Percentiles rank a stretch among this genome's conserved stretches.
These are phyloP conservation scores for Pulicaria dysenterica DNA, from an alignment of 129 eudicot genomes.

Conservation along the genomic window DNA sequence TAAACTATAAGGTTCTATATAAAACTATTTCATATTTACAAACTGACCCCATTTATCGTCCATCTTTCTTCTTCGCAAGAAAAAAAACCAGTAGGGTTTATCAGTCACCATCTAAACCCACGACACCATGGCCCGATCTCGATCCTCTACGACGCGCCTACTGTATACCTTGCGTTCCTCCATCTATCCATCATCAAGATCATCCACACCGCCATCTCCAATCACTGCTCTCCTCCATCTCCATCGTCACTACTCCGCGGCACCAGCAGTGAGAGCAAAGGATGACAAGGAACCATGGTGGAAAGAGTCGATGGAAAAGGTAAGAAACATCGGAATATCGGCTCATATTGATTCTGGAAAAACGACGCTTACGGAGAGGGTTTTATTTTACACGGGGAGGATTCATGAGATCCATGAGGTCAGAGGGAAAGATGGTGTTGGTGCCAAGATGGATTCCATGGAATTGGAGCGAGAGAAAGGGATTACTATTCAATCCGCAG, in stretches of 20 bases:
- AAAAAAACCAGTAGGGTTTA: constrained; percentile 37
- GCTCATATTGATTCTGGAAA: constrained; percentile 98
- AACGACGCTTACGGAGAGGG: constrained; percentile 90
- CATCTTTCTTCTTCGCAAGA: constrained; percentile 19
- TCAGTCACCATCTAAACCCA: constrained; percentile 40
- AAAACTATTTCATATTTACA: constrained; percentile 14
- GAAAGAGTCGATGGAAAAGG: constrained; percentile 80
- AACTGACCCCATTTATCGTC: constrained; percentile 19
- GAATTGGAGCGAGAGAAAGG: constrained; percentile 97
- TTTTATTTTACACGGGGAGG: constrained; percentile 82
- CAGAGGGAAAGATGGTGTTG: constrained; percentile 94
- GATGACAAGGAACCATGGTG: constrained; percentile 74
- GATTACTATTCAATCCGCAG: constrained; percentile 95
- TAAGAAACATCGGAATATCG: constrained; percentile 92
- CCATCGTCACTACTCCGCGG: constrained; percentile 68
- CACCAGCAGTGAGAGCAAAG: constrained; percentile 61
- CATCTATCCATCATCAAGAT: constrained; percentile 22
- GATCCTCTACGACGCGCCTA: constrained; percentile 66
- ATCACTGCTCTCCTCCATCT: constrained; percentile 57
- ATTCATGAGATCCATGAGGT: constrained; percentile 98
- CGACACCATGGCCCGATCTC: constrained; percentile 61
- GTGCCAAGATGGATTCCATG: constrained; percentile 99
- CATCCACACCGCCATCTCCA: constrained; percentile 48
- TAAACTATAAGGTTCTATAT: constrained; percentile 7
- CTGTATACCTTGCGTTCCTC: constrained; percentile 65